Evolutionary conservation across 2,329 filamentous ascomycete genomes (phyloP).

Genomic region (Coniella lustricola): DNA sequence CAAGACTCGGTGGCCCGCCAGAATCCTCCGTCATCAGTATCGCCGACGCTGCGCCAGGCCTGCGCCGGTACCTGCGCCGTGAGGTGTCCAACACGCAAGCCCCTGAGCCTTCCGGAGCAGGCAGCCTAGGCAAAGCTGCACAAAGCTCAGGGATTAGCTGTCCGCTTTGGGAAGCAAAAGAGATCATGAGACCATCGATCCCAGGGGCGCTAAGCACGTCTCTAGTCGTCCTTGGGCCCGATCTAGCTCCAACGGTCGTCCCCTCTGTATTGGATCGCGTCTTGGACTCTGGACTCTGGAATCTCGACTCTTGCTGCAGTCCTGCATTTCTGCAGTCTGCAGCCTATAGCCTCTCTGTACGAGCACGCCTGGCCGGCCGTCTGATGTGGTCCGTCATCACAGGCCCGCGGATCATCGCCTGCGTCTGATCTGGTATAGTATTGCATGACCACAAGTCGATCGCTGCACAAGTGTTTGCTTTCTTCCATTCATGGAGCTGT

Average conservation of each 20-base stretch:
- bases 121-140: constrained; percentile 9
- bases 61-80: constrained; percentile 9
- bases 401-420: not conserved
- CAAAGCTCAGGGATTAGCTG: constrained; percentile 16
- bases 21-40: no score
- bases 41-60: not conserved
- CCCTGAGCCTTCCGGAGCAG: constrained; percentile 1
- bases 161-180: constrained; percentile 6
- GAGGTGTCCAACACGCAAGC: not conserved
- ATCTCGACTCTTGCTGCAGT: not conserved
- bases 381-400: constrained; percentile 1
- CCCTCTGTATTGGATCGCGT: not conserved
- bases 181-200: constrained; percentile 13
- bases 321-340: not conserved
- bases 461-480: not conserved
- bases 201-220: constrained; percentile 12
- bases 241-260: constrained; percentile 14
- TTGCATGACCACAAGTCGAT: not conserved
- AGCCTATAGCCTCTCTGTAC: no score
- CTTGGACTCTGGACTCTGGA: not conserved
- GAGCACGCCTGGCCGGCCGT: not conserved
- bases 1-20: no score
- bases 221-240: constrained; percentile 14
- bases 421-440: not conserved
- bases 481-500: no score